Base-by-base conservation (phyloP, 2,329 filamentous ascomycete genomes). In the Neofusicoccum sp. region DNA sequence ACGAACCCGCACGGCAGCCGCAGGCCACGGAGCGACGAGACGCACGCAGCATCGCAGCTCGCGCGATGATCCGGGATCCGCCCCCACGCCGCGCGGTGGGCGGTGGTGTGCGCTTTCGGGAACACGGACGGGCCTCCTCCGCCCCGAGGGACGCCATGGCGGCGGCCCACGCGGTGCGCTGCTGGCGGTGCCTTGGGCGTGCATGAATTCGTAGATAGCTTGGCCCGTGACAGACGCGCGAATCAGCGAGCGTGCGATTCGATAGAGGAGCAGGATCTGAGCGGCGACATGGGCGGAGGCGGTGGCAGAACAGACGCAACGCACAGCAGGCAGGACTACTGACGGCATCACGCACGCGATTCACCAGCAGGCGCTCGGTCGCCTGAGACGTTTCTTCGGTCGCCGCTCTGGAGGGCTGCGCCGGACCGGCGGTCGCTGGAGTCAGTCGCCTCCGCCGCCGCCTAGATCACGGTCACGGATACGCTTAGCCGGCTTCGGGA, bases 251-350 rank as follows among this genome's bases (percentile, higher is more conserved):
- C 83, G 64, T 75, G 76, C 69, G 80, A 82, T 66, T 78, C 80
- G 61, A 76, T 84, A 63, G 79, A 82, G 34, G 82, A 82, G 72
- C 80, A 82, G 77, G 83, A 84, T 59, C 44, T 59, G 57, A 41
- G 44, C 26, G 57, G 44, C 40, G n/a, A 44, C 38, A 16, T 47
- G 44, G 58, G 58, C 58, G 58, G 58, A 43, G 58, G 38, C 30
- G 47, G 58, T 47, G 58, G 47, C 45, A 60, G 47, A 60, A 51
- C 58, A 36, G 53, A 43, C 33, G 58, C 58, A 53, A 40, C 45
- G 40, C 51, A 28, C 11, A 36, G 49, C 49, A 40, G 49, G 36
- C 51, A 16, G 36, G 51, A 56, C 49, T 40, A 49, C 45, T 59
- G 57, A 49, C 57, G 57, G 57, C 57, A 49, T 59, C 45, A 33